phyloP scores from a whole-genome alignment of 2,329 filamentous ascomycete species.

The Sordariomycetes sp. region DNA sequence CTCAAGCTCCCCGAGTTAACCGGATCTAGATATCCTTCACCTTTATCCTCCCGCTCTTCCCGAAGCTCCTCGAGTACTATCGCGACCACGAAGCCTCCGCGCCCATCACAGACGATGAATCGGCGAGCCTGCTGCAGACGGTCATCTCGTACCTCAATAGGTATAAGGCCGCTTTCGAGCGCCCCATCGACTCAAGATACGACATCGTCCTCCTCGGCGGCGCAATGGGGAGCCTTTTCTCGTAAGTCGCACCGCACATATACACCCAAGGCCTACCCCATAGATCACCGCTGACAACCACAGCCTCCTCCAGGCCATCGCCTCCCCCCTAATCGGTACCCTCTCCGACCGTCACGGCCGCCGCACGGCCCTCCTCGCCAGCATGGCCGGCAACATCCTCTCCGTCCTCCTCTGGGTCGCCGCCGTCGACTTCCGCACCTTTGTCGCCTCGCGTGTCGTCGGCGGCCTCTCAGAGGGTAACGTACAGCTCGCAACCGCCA shows the following conservation, averaged over 20 bases:
- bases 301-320: constrained; percentile 79
- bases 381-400: constrained; percentile 86
- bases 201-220: constrained; percentile 93
- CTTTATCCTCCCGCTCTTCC: constrained; percentile 93
- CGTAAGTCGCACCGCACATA: constrained; percentile 22
- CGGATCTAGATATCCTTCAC: constrained; percentile 78
- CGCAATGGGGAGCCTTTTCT: constrained; percentile 85
- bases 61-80: constrained; percentile 92
- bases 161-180: constrained; percentile 88
- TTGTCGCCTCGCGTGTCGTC: constrained; percentile 83
- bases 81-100: constrained; percentile 61
- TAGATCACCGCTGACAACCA: background rate
- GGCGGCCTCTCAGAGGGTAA: constrained; percentile 94
- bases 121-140: constrained; percentile 58
- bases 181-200: constrained; percentile 89
- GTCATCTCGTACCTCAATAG: constrained; percentile 76
- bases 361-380: constrained; percentile 73
- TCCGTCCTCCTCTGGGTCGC: constrained; percentile 91
- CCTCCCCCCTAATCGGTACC: constrained; percentile 79
- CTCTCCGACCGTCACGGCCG: constrained; percentile 84
- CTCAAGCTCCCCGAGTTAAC: background rate
- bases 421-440: constrained; percentile 89
- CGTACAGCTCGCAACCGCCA: constrained; percentile 88
- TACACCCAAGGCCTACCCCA: background rate
- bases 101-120: constrained; percentile 25